A percentile compares a stretch with the other conserved stretches of the same genome.
Conservation (phyloP, 1,284 basidiomycete species). For the Apiotrichum akiyoshidainum region DNA sequence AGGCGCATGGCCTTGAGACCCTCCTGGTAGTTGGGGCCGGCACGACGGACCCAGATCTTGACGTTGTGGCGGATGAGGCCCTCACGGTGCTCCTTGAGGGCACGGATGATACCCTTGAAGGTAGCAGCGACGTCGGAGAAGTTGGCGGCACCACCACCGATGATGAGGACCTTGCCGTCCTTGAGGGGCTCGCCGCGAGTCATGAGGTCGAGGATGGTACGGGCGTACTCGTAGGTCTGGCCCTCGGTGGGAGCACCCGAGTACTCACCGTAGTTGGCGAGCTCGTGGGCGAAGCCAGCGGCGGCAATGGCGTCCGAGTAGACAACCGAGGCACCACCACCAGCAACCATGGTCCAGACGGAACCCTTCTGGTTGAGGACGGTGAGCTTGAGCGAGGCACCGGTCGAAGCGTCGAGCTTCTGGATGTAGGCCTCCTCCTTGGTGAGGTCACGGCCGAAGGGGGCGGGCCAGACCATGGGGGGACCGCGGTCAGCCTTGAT, state of each 20-base stretch:
- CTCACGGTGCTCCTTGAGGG: constrained; percentile 88
- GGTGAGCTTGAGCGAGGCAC: constrained; percentile 96
- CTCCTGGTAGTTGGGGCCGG: constrained; percentile 99
- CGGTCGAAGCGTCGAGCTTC: constrained; percentile 93
- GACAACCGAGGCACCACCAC: constrained; percentile 56
- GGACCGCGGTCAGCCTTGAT: constrained; percentile 89
- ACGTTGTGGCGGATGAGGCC: constrained; percentile 79
- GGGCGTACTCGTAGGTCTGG: constrained; percentile 99
- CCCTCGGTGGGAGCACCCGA: constrained; percentile 97
- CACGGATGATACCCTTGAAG: constrained; percentile 99
- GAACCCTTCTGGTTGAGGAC: constrained; percentile 92
- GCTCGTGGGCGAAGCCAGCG: constrained; percentile 92
- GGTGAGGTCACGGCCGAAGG: constrained; percentile 96
- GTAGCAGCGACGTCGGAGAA: constrained; percentile 99
- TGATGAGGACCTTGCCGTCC: constrained; percentile 97
- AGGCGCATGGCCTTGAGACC: constrained; percentile 98
- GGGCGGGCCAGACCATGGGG: constrained; percentile 95
- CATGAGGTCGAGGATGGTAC: constrained; percentile 97
- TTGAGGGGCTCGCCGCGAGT: constrained; percentile 79
- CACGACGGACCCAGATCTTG: constrained; percentile 93
- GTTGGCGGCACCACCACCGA: constrained; percentile 98
- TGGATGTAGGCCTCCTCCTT: constrained; percentile 98
- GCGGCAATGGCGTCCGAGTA: constrained; percentile 91
- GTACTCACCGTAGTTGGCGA: constrained; percentile 99
- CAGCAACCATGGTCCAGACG: constrained; percentile 99